Percentiles rank a stretch among this genome's conserved stretches.
Conservation (phyloP, 2,329 filamentous ascomycete species). For the Metarhizium album region DNA sequence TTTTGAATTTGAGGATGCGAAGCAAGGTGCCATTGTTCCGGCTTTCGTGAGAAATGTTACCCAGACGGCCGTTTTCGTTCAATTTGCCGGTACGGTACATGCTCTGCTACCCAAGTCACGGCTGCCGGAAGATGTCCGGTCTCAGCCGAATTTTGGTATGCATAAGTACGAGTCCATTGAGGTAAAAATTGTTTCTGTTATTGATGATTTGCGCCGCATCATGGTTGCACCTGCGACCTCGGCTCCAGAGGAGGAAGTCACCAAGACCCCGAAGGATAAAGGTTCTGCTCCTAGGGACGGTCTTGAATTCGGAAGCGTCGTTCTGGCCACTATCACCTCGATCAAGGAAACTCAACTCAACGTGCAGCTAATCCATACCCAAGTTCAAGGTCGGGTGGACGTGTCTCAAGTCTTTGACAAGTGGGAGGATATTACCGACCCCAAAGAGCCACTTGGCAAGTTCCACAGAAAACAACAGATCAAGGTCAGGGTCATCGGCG, state of each 20-base stretch:
- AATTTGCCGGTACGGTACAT: slow-evolving; percentile 68
- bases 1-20: slow-evolving; percentile 59
- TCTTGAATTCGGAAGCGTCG: slow-evolving; percentile 59
- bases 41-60: slow-evolving; percentile 85
- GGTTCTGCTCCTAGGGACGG: slow-evolving; percentile 47
- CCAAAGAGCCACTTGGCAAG: slow-evolving; percentile 63
- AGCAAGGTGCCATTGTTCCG: slow-evolving; percentile 55
- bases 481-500: slow-evolving; percentile 66
- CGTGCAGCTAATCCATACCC: slow-evolving; percentile 64
- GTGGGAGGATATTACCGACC: slow-evolving; percentile 77
- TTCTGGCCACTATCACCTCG: slow-evolving; percentile 69
- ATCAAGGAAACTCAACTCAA: slow-evolving; percentile 90
- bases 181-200: slow-evolving; percentile 61
- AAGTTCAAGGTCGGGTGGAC: slow-evolving; percentile 81
- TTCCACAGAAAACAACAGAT: slow-evolving; percentile 65
- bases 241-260: slow-evolving; percentile 34
- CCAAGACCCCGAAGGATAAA: slow-evolving; percentile 24
- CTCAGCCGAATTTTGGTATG: slow-evolving; percentile 66
- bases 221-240: slow-evolving; percentile 40
- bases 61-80: slow-evolving; percentile 71
- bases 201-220: slow-evolving; percentile 60
- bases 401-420: slow-evolving; percentile 81
- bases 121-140: slow-evolving; percentile 58
- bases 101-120: slow-evolving; percentile 73
- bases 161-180: slow-evolving; percentile 65